Evolutionary conservation across 2,329 filamentous ascomycete species (phyloP), one percentile per base, ranked within the genome.

Genomic region (Aspergillus spinulosporus): DNA sequence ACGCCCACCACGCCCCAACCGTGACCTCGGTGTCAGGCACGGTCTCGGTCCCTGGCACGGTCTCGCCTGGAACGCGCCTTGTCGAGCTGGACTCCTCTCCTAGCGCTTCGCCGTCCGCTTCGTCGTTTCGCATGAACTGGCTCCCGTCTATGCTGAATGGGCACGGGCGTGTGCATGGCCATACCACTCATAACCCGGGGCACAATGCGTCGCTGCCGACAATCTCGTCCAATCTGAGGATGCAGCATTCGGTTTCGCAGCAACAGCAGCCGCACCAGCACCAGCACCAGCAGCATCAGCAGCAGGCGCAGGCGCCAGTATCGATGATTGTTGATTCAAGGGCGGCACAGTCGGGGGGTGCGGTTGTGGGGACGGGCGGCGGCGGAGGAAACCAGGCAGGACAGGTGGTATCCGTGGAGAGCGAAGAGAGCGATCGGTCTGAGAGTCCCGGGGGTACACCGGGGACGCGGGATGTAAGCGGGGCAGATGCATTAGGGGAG

Each of bases 91-190:
- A 36, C 34, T 14, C 42, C 15, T 49, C 61, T 1, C 40, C 57
- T 15, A 49, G 51, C 3, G 51, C 45, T 3, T 46, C 61, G 11
- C 40, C 62, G 11, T 48, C 61, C 15, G 59, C 65, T 6, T 15
- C 39, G 7, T 42, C 39, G 7, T 15, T 15, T 1, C 64, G 65
- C 52, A 50, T 67, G 44, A 65, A 62, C 59, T 68, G 66, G 66
- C 59, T 64, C 14, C 61, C 65, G 3, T 65, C 64, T 1, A 63
- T 65, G 58, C 60, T 67, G 32, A 62, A 37, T 21, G 21, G 21
- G 21, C 21, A 21, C 37, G 39, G 39, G 6, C 39, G 54, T 14
- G 40, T 50, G 37, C 56, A 56, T 43, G 7, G 53, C 21, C 60
- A 58, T 53, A 21, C 21, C 21, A 21, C 21, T 21, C 21, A 21